Base-by-base conservation (phyloP, 768 basidiomycete genomes). In the Amanita phalloides region DNA sequence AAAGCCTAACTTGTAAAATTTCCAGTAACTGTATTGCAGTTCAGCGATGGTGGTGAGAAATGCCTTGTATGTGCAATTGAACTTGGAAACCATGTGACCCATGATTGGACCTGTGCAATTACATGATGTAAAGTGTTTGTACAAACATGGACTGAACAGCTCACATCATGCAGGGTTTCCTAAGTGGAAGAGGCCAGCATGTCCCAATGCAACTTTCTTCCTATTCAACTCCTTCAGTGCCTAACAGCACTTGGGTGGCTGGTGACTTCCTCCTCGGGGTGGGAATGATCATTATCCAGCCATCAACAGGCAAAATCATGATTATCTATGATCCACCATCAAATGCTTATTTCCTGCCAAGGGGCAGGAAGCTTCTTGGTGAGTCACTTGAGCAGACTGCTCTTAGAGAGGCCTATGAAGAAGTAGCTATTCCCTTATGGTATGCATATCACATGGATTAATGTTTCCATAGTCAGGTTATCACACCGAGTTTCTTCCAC, bases 321-420 rank as follows among this genome's bases (percentile, higher is more conserved):
- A 55, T 84, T 4, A 57, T 83, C 0, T 64, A 71, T 46, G 77
- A 81, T 50, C 59, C 54, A 0, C 41, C 55, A 35, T 51, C 49
- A 30, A 60, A 66, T 6, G 60, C 66, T n/a, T 84, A 73, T 73
- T 82, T 84, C 60, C 68, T 84, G 3, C 83, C 83, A 0, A 72
- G 72, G 47, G 83, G 84, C 7, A 64, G 84, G 43, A 86, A 85
- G 62, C 83, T 85, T 60, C 57, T 77, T 0, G 81, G 81, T 4
- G 83, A 86, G 66, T 74, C 72, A 2, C 61, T 84, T 25, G 82
- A 84, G 59, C 61, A 72, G 43, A 61, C 82, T 0, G 82, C 78
- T 0, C 61, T 84, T 37, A 66, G 84, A 42, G 83, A 85, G 64
- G 82, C 78, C 3, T 77, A 81, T 58, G 82, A 85, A 60, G 82